These are phyloP conservation scores for Euptelea pleiosperma DNA, from an alignment of 164 flowering plant genomes.

Conservation along the genomic window DNA sequence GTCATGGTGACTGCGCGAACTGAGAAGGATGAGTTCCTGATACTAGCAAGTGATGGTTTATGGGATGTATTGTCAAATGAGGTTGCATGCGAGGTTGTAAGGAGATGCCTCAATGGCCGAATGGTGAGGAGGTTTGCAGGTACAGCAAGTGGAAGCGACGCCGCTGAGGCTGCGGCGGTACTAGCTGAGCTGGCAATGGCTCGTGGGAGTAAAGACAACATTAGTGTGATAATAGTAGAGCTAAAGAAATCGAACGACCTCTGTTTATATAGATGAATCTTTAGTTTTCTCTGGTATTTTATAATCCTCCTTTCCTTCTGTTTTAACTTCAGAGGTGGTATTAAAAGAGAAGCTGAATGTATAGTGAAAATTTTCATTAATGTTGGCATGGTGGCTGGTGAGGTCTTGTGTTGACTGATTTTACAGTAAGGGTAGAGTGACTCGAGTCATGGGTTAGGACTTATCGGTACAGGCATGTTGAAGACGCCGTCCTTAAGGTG, in stretches of 20 bases:
- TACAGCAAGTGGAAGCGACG: conserved; percentile 7
- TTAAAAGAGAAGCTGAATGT: too few relatives aligned
- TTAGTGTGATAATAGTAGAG: conserved; percentile 47
- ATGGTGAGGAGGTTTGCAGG: conserved; percentile 8
- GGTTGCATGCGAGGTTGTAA: conserved; percentile 34
- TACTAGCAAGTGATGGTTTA: conserved; percentile 43
- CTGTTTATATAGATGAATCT: too few relatives aligned
- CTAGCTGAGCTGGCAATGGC: conserved; percentile 49
- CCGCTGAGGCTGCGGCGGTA: conserved; percentile 46
- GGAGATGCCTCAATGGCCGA: conserved; percentile 24
- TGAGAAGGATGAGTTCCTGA: conserved; percentile 28
- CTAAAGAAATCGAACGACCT: conserved; percentile 14
- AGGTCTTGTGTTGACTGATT: too few relatives aligned
- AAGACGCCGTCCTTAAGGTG: too few relatives aligned
- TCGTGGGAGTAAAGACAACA: conserved; percentile 56
- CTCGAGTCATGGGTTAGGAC: too few relatives aligned
- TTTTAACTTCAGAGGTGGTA: too few relatives aligned
- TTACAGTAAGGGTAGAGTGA: too few relatives aligned
- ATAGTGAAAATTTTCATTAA: too few relatives aligned
- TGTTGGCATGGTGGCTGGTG: too few relatives aligned
- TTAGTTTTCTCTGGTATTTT: not conserved
- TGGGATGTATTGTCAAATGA: conserved; percentile 49
- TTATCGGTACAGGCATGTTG: too few relatives aligned
- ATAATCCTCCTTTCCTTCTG: not conserved
- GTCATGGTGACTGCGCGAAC: conserved; percentile 29